A percentile compares a stretch with the other conserved stretches of the same genome.
phyloP scores from a whole-genome alignment of 2,329 filamentous ascomycete genomes.

The Anthostomella pinea region DNA sequence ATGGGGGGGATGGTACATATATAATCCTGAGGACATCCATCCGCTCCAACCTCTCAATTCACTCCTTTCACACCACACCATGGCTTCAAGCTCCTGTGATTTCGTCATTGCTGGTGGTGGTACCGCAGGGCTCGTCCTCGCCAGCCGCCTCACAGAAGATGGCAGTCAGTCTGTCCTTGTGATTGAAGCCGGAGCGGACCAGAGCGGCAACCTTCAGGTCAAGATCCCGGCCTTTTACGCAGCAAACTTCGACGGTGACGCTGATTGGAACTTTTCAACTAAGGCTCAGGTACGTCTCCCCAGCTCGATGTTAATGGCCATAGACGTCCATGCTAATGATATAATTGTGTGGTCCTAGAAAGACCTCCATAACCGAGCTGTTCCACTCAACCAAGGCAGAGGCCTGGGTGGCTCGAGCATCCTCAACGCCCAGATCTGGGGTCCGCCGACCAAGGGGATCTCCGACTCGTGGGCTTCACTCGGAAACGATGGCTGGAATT shows the following conservation, averaged over 20 bases:
- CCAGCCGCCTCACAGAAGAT: slow-evolving; percentile 15
- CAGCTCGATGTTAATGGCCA: background rate
- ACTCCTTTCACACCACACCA: too few species aligned
- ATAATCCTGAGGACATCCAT: too few species aligned
- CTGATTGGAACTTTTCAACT: slow-evolving; percentile 13
- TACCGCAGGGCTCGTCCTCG: slow-evolving; percentile 16
- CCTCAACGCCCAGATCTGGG: slow-evolving; percentile 5
- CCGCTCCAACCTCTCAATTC: too few species aligned
- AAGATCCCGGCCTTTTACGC: slow-evolving; percentile 10
- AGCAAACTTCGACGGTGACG: slow-evolving; percentile 5
- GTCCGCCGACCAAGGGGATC: slow-evolving; percentile 4
- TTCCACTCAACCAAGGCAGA: slow-evolving; percentile 7
- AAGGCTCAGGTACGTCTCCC: slow-evolving; percentile 9
- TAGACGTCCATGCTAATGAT: too few species aligned
- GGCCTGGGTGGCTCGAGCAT: slow-evolving; percentile 7
- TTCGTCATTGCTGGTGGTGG: too few species aligned
- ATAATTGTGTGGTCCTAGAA: slow-evolving; percentile 1
- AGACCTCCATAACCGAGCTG: slow-evolving; percentile 2
- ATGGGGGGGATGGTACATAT: too few species aligned
- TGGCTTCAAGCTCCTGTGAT: too few species aligned
- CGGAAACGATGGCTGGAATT: slow-evolving; percentile 38
- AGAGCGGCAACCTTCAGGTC: slow-evolving; percentile 11
- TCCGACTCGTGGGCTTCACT: slow-evolving; percentile 36
- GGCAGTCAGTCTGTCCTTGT: slow-evolving; percentile 12
- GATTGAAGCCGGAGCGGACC: slow-evolving; percentile 15